Conservation (phyloP, 1,284 basidiomycete species). For the Waitea zeae region DNA sequence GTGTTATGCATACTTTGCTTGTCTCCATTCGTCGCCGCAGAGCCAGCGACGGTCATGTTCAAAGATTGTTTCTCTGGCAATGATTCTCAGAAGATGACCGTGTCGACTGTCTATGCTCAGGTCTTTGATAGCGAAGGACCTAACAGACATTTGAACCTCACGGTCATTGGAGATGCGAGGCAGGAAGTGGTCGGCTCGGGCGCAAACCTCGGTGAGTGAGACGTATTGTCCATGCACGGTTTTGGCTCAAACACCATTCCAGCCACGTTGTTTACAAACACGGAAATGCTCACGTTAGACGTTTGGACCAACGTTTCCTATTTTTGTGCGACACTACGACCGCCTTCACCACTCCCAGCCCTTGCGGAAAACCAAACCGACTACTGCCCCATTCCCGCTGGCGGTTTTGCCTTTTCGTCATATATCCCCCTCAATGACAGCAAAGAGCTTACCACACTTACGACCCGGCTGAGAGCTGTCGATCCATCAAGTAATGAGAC, state of each 20-base stretch:
- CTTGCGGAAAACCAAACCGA: slow-evolving; percentile 20
- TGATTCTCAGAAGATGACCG: slow-evolving; percentile 37
- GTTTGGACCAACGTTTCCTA: slow-evolving; percentile 54
- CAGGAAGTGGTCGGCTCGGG: slow-evolving; percentile 38
- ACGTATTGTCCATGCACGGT: slow-evolving; percentile 39
- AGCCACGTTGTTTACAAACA: slow-evolving; percentile 78
- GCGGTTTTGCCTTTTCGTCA: slow-evolving; percentile 70
- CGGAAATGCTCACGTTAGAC: slow-evolving; percentile 62
- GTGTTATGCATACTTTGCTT: no score
- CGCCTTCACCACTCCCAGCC: slow-evolving; percentile 46
- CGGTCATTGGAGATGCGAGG: slow-evolving; percentile 40
- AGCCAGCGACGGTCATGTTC: slow-evolving; percentile 16
- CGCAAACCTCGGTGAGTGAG: slow-evolving; percentile 35
- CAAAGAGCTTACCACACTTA: slow-evolving; percentile 70
- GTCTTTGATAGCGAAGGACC: slow-evolving; percentile 31
- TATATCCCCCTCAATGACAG: slow-evolving; percentile 51
- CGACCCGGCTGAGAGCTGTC: slow-evolving; percentile 73
- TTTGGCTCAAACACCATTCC: slow-evolving; percentile 7
- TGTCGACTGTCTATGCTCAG: slow-evolving; percentile 62
- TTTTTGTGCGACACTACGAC: slow-evolving; percentile 60
- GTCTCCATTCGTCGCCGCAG: no score
- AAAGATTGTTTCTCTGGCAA: slow-evolving; percentile 42
- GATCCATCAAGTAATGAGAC: slow-evolving; percentile 72
- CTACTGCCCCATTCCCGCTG: slow-evolving; percentile 62
- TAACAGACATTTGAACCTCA: slow-evolving; percentile 43